Evolutionary conservation across 805 yeast species (phyloP), one percentile per base, ranked within the genome.

Genomic region (Saitoella complicata): DNA sequence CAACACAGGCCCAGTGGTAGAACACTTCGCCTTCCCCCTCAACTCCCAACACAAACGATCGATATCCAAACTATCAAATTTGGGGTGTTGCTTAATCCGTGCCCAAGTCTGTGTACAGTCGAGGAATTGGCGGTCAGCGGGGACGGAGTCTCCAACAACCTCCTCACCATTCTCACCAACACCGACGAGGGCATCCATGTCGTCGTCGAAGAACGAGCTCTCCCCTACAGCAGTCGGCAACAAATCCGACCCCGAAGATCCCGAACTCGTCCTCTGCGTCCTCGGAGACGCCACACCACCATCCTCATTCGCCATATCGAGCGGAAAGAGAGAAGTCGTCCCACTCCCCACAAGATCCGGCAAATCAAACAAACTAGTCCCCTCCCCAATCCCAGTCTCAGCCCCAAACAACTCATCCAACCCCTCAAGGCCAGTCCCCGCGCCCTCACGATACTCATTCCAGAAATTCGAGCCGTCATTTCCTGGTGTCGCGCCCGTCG

Each of bases 41-140:
- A 91, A 70, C 64, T 91, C 98, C 39, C 66, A 59, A 70, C 98
- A 91, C 59, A 91, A 71, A 2, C 95, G 93, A 58, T 88, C 96
- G 51, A 91, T 87, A 61, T 91, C 98, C 44, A 91, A 69, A 48
- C 87, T 95, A 5, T 91, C 76, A 61, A 87, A 91, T 58, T 80
- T 76, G 33, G 98, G 97, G 68, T 91, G 97, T 21, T 91, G 63
- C 1, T 95, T 82, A 36, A 91, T 80, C 57, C 97, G 73, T 61
- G 88, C 97, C 98, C 98, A 91, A 10, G 88, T 80, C 53, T 86
- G 95, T 0, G 94, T 75, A 62, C 98, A 91, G 56, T 47, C 75
- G 45, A 39, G 7, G 53, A 58, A 9, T 72, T 68, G 11, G 62
- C 63, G 8, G 46, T 76, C 80, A 6, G 75, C 80, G 5, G 94